These are phyloP conservation scores for Candida argentea DNA, from an alignment of 805 yeast genomes.

Conservation along the genomic window DNA sequence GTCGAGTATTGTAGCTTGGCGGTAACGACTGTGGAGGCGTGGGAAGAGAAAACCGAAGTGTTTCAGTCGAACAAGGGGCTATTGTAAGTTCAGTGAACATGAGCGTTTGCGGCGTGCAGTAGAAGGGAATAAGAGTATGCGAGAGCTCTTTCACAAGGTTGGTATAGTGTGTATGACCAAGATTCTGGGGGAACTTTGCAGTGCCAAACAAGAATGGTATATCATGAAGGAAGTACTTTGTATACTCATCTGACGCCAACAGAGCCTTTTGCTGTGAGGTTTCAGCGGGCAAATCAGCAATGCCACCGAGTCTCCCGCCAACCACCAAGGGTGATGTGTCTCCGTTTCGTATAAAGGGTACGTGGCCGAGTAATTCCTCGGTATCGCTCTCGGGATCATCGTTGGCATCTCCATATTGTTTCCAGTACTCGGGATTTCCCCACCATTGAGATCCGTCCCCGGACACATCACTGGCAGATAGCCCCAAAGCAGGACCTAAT, in stretches of 20 bases:
- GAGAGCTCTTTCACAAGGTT: constrained; percentile 12
- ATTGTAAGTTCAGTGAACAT: constrained; percentile 22
- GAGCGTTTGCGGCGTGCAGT: constrained; percentile 28
- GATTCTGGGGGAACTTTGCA: constrained; percentile 4
- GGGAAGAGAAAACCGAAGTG: constrained; percentile 16
- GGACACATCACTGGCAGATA: constrained; percentile 4
- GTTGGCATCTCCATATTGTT: constrained; percentile 12
- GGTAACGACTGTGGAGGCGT: constrained; percentile 14
- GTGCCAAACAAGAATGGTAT: constrained; percentile 22
- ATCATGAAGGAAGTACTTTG: constrained; percentile 23
- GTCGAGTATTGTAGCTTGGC: constrained; percentile 30
- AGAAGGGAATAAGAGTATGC: constrained; percentile 27
- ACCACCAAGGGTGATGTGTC: constrained; percentile 11
- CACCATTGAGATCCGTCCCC: constrained; percentile 11
- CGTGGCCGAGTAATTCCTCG: constrained; percentile 14
- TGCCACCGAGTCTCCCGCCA: constrained; percentile 27
- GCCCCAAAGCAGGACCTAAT: constrained; percentile 11
- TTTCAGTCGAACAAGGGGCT: constrained; percentile 11
- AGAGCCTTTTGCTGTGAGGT: constrained; percentile 5
- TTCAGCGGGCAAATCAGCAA: constrained; percentile 20
- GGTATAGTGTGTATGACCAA: background rate
- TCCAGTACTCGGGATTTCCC: constrained; percentile 25
- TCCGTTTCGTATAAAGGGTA: constrained; percentile 14
- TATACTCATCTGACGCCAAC: constrained; percentile 6
- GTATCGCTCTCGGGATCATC: constrained; percentile 10